Conservation (phyloP, 345 rosid genomes). For the Euphorbia peplus region DNA sequence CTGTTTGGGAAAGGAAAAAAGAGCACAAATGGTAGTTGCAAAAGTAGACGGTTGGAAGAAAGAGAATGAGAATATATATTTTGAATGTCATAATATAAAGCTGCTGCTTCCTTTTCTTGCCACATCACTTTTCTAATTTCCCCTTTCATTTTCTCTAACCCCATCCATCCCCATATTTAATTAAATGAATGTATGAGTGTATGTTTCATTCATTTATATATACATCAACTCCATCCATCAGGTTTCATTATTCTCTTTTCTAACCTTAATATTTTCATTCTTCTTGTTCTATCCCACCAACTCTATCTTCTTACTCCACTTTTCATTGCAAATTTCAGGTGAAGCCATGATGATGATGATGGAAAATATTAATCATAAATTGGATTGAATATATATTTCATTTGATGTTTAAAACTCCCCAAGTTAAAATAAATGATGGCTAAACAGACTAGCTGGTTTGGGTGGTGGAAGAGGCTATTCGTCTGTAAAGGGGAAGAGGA, state of each 20-base stretch:
- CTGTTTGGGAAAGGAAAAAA: neutral
- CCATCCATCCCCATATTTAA: too few species aligned
- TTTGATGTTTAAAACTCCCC: too few species aligned
- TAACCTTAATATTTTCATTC: too few species aligned
- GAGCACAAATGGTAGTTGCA: constrained; percentile 22
- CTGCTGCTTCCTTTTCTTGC: constrained; percentile 9
- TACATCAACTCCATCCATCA: neutral
- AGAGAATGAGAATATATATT: constrained; percentile 1
- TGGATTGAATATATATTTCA: constrained; percentile 25
- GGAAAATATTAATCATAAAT: constrained; percentile 10
- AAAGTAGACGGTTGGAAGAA: constrained; percentile 34
- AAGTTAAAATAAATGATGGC: constrained; percentile 60
- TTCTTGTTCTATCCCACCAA: too few species aligned
- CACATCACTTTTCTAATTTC: constrained; percentile 12
- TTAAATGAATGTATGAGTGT: too few species aligned
- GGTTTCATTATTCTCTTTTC: neutral
- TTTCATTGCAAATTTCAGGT: constrained; percentile 20
- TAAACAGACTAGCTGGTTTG: constrained; percentile 58
- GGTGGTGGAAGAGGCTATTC: constrained; percentile 60
- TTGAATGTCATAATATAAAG: neutral
- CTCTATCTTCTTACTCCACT: too few species aligned
- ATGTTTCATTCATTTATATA: too few species aligned
- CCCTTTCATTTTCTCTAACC: too few species aligned
- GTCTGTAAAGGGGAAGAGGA: constrained; percentile 44
- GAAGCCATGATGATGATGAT: constrained; percentile 11